Evolutionary conservation across 805 yeast species (phyloP), one percentile per base, ranked within the genome.

Genomic region (Wickerhamomyces queroliae): DNA sequence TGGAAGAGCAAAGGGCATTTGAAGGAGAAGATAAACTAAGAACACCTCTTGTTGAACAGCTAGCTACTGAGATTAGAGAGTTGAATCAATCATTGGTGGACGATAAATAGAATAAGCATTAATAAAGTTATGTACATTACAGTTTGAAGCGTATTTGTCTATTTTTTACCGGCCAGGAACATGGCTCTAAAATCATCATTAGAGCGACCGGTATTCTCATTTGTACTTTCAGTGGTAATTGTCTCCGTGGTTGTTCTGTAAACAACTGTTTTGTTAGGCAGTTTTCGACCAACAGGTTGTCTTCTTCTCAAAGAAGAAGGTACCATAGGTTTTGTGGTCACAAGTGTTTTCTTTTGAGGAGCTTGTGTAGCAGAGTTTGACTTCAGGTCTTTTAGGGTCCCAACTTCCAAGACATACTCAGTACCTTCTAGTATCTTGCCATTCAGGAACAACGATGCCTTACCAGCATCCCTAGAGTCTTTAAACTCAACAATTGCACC

Each of bases 1-100:
- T 66, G 2, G 91, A 83, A 35, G 93, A 85, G 48, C 83, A 77
- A 50, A 67, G 73, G 30, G 46, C 74, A 8, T 59, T 78, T 28
- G 80, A 77, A 40, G 64, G 64, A 27, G 79, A 74, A 4, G 76
- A 61, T 17, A 65, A 61, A 35, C 47, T 55, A 4, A 59, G 68
- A 46, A 45, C 55, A 0, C 60, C 62, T 18, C 67, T 79, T 39
- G 74, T 75, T 7, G 70, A 67, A 23, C 53, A 59, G 12, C 50
- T 83, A 29, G 66, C 74, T 4, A 63, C 62, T 6, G 80, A 75
- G 34, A 72, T 83, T 37, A 65, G 67, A 18, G 76, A 70, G n/a
- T 49, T 80, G 45, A 77, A 72, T 49, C 70, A 69, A 22, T 62
- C 70, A 2, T 46, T 45, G 52, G 15, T 15, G 18, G 41, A 45